A percentile compares a stretch with the other conserved stretches of the same genome.
phyloP scores from a whole-genome alignment of 2,329 filamentous ascomycete genomes.

The Monosporascus sp. region DNA sequence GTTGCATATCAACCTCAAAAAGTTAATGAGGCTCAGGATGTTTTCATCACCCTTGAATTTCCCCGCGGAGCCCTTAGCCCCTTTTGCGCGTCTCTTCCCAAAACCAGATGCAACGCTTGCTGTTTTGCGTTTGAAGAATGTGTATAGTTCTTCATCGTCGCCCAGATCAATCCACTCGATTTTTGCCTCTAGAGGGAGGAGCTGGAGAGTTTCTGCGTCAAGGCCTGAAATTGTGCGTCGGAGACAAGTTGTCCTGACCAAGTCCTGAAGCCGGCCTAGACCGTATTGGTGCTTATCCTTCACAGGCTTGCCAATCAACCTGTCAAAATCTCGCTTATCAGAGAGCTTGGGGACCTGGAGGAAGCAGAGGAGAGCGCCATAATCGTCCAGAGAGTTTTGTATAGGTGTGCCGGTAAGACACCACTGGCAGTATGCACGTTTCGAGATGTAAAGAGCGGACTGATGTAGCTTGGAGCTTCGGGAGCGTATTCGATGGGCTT shows the following conservation, averaged over 20 bases:
- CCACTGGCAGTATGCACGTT: slow-evolving; percentile 18
- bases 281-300: slow-evolving; percentile 7
- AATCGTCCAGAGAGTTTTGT: slow-evolving; percentile 35
- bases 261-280: slow-evolving; percentile 14
- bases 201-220: slow-evolving; percentile 1
- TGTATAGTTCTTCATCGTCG: slow-evolving; percentile 9
- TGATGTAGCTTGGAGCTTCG: no score
- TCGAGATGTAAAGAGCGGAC: no score
- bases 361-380: slow-evolving; percentile 30
- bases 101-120: no score
- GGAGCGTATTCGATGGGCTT: no score
- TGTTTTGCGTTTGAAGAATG: slow-evolving; percentile 12
- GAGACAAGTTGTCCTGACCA: slow-evolving; percentile 25
- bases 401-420: slow-evolving; percentile 38
- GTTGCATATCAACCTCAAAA: slow-evolving; percentile 18
- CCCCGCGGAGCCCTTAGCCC: neutral
- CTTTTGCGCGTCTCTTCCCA: slow-evolving; percentile 1
- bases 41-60: neutral
- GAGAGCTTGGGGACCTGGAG: slow-evolving; percentile 20
- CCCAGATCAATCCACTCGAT: slow-evolving; percentile 10
- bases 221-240: slow-evolving; percentile 16
- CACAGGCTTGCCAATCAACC: slow-evolving; percentile 18
- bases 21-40: no score
- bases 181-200: slow-evolving; percentile 10
- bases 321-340: neutral